phyloP scores from a whole-genome alignment of 2,329 filamentous ascomycete genomes.

The Aspergillus proliferans region DNA sequence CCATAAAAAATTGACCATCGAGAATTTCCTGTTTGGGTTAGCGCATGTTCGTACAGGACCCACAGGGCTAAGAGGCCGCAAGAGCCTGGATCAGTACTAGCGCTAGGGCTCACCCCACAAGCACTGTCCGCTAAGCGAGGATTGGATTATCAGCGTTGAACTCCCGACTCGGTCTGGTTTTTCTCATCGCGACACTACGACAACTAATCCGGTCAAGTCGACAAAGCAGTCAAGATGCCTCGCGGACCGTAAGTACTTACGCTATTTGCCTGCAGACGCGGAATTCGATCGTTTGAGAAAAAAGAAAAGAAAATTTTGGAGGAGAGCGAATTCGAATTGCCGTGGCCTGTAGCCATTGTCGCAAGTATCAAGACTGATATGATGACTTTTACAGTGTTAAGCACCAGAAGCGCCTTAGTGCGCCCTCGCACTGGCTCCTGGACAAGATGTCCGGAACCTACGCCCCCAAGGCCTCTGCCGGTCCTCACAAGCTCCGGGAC shows the following conservation, averaged over 20 bases:
- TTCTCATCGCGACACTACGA: conserved; percentile 30
- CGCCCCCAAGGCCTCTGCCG: conserved; percentile 62
- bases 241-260: conserved; percentile 51
- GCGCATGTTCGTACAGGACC: conserved; percentile 2
- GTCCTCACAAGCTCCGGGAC: conserved; percentile 99
- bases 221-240: conserved; percentile 46
- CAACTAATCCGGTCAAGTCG: conserved; percentile 33
- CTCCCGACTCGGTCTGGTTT: conserved; percentile 15
- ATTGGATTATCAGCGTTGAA: conserved; percentile 15
- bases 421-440: conserved; percentile 98
- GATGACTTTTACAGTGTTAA: conserved; percentile 65
- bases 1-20: conserved; percentile 3
- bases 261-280: neutral
- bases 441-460: conserved; percentile 97
- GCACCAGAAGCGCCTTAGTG: conserved; percentile 99
- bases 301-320: conserved; percentile 1
- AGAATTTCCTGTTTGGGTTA: conserved; percentile 3
- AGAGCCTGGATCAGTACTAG: conserved; percentile 20
- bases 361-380: conserved; percentile 16
- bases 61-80: neutral
- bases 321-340: neutral
- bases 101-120: conserved; percentile 25
- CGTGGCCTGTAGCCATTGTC: neutral
- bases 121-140: conserved; percentile 28
- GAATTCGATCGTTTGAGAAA: neutral